Evolutionary conservation across 2,329 filamentous ascomycete genomes (phyloP).

Genomic region (Fusarium sp.): DNA sequence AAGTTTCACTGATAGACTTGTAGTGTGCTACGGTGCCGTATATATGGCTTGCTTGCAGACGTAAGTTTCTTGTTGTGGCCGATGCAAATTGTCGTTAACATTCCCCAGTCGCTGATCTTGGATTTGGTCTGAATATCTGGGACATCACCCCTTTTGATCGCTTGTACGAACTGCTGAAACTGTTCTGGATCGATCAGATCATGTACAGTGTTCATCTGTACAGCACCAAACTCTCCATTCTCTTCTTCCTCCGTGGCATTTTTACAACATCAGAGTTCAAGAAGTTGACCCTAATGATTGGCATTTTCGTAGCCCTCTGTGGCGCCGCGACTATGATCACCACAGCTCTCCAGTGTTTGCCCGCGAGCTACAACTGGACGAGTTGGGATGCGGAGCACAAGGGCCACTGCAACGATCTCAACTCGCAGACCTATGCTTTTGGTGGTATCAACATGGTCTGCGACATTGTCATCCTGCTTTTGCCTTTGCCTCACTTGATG

Average conservation of each 20-base stretch:
- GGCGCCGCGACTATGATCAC: constrained; percentile 29
- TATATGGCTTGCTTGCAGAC: constrained; percentile 24
- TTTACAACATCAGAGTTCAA: constrained; percentile 24
- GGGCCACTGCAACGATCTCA: constrained; percentile 33
- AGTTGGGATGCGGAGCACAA: constrained; percentile 31
- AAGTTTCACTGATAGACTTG: neutral
- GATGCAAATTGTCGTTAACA: neutral
- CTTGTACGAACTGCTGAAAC: constrained; percentile 28
- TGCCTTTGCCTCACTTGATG: constrained; percentile 29
- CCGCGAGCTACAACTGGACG: constrained; percentile 30
- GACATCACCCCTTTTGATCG: constrained; percentile 25
- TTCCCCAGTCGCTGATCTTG: constrained; percentile 25
- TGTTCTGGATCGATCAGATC: constrained; percentile 40
- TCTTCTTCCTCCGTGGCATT: constrained; percentile 29
- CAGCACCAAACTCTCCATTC: constrained; percentile 36
- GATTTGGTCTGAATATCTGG: constrained; percentile 35
- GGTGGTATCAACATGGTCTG: constrained; percentile 35
- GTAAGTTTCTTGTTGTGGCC: neutral
- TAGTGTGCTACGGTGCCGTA: constrained; percentile 33
- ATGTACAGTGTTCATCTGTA: constrained; percentile 39
- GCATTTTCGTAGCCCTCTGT: constrained; percentile 17
- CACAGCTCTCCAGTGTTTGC: constrained; percentile 30
- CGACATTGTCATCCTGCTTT: constrained; percentile 23
- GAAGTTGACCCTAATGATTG: constrained; percentile 14
- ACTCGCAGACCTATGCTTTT: constrained; percentile 37